Conservation (phyloP, 78 protist genomes). For the Dictyostelium capitatum region DNA sequence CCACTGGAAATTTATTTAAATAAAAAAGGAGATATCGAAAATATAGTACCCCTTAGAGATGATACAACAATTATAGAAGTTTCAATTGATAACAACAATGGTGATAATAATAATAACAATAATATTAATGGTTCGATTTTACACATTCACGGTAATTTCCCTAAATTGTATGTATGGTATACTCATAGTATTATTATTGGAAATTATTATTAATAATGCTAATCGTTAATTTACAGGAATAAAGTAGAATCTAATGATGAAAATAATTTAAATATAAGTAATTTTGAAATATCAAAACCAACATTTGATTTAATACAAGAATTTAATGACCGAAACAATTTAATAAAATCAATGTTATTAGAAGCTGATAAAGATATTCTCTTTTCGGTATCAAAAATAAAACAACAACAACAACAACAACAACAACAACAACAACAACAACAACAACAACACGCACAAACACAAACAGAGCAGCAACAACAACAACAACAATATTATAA, state of each 20-base stretch:
- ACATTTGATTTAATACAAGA: conserved; percentile 25
- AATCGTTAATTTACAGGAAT: too few relatives aligned
- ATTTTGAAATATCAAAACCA: conserved; percentile 19
- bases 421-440: conserved; percentile 3
- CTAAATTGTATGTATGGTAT: conserved; percentile 19
- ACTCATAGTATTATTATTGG: too few relatives aligned
- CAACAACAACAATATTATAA: not conserved
- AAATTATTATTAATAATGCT: too few relatives aligned
- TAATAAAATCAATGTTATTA: conserved; percentile 12
- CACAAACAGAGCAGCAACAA: not conserved
- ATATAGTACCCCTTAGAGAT: conserved; percentile 8
- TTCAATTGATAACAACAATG: not conserved
- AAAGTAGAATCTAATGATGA: not conserved
- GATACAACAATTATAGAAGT: conserved; percentile 18
- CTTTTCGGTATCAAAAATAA: not conserved
- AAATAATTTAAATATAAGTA: not conserved
- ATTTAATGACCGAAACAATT: conserved; percentile 24
- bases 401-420: conserved; percentile 24
- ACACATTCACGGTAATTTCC: conserved; percentile 37
- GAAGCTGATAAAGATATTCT: not conserved
- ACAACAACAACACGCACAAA: not conserved
- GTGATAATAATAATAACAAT: not conserved
- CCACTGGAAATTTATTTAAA: conserved; percentile 28
- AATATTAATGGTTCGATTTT: not conserved
- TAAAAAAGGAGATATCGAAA: conserved; percentile 26